A percentile compares a stretch with the other conserved stretches of the same genome.
Evolutionary conservation across 768 basidiomycete genomes (phyloP).

Genomic region (Lactifluus echinatus): DNA sequence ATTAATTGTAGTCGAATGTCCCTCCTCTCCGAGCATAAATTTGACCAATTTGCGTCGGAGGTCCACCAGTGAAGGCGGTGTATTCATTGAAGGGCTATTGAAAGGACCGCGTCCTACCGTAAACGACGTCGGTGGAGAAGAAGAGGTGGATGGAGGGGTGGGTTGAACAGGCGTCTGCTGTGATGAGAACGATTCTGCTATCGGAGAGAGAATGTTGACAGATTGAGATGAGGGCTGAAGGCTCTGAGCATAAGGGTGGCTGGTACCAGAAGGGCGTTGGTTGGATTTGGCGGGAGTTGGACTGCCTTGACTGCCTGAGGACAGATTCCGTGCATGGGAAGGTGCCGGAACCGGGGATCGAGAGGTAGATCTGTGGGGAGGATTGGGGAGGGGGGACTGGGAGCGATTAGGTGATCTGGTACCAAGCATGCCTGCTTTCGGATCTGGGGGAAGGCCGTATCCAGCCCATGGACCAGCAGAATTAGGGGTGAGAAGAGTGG

Average conservation of each 20-base stretch:
- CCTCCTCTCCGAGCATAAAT: conserved; percentile 79
- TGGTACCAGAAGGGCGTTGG: conserved; percentile 32
- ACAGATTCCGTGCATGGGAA: conserved; percentile 45
- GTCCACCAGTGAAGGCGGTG: conserved; percentile 59
- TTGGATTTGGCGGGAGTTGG: conserved; percentile 28
- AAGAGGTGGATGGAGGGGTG: conserved; percentile 39
- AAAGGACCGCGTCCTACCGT: conserved; percentile 56
- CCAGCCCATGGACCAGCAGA: conserved; percentile 21
- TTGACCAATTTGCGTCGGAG: conserved; percentile 80
- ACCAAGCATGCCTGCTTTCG: conserved; percentile 44
- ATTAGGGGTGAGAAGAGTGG: conserved; percentile 25
- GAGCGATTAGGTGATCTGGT: conserved; percentile 28
- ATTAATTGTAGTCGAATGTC: conserved; percentile 64
- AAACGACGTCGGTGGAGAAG: conserved; percentile 29
- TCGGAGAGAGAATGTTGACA: conserved; percentile 53
- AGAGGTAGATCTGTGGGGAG: conserved; percentile 24
- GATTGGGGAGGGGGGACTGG: conserved; percentile 33
- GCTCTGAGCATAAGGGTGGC: conserved; percentile 54
- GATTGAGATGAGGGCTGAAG: conserved; percentile 35
- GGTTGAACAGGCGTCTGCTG: conserved; percentile 28
- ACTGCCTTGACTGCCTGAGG: conserved; percentile 30
- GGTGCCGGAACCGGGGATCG: conserved; percentile 28
- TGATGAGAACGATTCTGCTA: conserved; percentile 52
- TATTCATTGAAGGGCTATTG: conserved; percentile 34
- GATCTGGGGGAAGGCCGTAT: conserved; percentile 53